Percentiles rank a stretch among this genome's conserved stretches.
Conservation (phyloP, 1,139 yeast genomes). For the Protomyces macrosporus region DNA sequence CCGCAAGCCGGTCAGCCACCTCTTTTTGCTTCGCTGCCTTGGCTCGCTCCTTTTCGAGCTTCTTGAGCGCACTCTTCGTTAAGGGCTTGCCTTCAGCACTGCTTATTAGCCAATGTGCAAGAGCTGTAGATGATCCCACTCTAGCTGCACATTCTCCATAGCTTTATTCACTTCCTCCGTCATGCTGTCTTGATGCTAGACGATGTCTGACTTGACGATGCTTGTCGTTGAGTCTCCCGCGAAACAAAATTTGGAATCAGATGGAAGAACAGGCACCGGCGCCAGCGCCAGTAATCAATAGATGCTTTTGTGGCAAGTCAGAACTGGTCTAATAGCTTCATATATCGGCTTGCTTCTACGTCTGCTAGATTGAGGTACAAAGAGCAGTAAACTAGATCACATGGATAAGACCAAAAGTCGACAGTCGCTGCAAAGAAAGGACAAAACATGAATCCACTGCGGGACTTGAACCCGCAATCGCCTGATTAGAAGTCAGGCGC, state of each 20-base stretch:
- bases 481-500: conserved; percentile 28
- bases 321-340: no score
- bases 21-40: conserved; percentile 91
- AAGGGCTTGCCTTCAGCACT: conserved; percentile 91
- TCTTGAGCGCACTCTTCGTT: conserved; percentile 91
- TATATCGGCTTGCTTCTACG: no score
- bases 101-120: not conserved
- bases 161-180: not conserved
- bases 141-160: not conserved
- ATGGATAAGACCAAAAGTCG: no score
- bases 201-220: no score
- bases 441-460: conserved; percentile 10
- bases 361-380: no score
- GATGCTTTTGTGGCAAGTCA: no score
- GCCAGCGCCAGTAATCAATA: no score
- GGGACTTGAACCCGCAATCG: conserved; percentile 30
- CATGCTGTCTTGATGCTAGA: not conserved
- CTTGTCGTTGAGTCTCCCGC: no score
- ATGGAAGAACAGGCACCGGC: no score
- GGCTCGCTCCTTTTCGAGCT: conserved; percentile 86
- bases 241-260: no score
- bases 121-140: not conserved
- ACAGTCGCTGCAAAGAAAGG: not conserved
- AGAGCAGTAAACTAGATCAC: no score
- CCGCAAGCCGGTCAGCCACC: conserved; percentile 81